These are phyloP conservation scores for Pleurostoma richardsiae DNA, from an alignment of 2,329 filamentous ascomycete genomes.

Conservation along the genomic window DNA sequence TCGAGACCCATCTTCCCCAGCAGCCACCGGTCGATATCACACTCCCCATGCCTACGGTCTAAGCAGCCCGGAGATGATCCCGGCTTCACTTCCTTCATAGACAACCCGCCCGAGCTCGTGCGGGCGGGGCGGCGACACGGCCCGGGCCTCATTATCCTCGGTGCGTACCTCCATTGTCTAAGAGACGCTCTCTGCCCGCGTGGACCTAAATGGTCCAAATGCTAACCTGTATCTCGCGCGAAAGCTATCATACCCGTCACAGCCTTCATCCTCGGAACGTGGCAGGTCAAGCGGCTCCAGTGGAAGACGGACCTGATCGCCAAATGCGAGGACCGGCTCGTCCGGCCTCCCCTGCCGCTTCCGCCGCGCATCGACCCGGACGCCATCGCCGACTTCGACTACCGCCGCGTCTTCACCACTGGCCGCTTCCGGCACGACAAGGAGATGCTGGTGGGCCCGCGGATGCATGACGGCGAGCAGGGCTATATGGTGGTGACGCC, in stretches of 20 bases:
- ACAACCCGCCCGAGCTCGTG: conserved; percentile 77
- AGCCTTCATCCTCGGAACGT: conserved; percentile 83
- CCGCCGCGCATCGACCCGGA: conserved; percentile 76
- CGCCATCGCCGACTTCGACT: conserved; percentile 88
- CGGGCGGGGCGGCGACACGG: conserved; percentile 70
- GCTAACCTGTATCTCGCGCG: background rate
- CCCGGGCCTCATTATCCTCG: conserved; percentile 72
- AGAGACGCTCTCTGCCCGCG: too few relatives aligned
- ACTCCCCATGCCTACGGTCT: conserved; percentile 24
- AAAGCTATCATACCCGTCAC: conserved; percentile 81
- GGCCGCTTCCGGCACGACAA: conserved; percentile 79
- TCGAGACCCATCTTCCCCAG: conserved; percentile 1
- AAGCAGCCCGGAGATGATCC: conserved; percentile 66
- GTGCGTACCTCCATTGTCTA: conserved; percentile 29
- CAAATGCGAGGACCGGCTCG: conserved; percentile 84
- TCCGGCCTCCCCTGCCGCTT: conserved; percentile 78
- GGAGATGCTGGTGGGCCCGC: conserved; percentile 93
- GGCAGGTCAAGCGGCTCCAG: conserved; percentile 88
- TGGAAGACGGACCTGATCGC: conserved; percentile 95
- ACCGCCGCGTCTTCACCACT: conserved; percentile 71
- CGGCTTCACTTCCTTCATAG: conserved; percentile 78
- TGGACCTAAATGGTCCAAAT: too few relatives aligned
- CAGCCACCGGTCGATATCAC: conserved; percentile 19
- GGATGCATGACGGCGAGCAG: conserved; percentile 82
- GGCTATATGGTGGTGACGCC: conserved; percentile 92